A percentile compares a stretch with the other conserved stretches of the same genome.
These are phyloP conservation scores for Fabrea salina DNA, from an alignment of 169 alveolate genomes.

Conservation along the genomic window DNA sequence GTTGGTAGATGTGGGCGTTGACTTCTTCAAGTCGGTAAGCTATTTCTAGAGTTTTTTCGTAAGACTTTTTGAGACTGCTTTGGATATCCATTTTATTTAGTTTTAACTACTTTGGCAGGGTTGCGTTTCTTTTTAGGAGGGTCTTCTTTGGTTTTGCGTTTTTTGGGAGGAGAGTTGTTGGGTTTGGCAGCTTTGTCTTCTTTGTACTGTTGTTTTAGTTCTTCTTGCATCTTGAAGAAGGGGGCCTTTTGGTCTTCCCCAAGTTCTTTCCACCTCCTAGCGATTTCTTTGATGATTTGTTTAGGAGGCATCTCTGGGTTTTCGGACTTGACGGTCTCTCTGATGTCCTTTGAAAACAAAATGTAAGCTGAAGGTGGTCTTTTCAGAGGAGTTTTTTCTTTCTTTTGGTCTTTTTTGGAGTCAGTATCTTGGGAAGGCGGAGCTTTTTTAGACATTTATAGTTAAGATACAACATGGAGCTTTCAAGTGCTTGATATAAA, in stretches of 20 bases:
- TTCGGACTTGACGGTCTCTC: neutral
- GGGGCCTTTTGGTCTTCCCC: neutral
- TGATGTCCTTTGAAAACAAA: neutral
- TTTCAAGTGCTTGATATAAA: too few species aligned
- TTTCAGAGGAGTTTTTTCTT: too few species aligned
- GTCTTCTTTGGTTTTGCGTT: too few species aligned
- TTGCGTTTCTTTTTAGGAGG: too few species aligned
- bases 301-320: neutral
- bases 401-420: too few species aligned
- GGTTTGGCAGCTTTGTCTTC: neutral
- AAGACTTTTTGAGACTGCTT: neutral
- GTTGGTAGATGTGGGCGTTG: neutral
- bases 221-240: neutral
- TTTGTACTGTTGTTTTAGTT: neutral
- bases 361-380: neutral
- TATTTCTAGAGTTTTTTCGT: neutral
- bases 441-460: too few species aligned
- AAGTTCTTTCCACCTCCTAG: neutral
- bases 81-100: constrained; percentile 3
- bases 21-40: constrained; percentile 5
- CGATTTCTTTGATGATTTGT: neutral
- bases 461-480: too few species aligned
- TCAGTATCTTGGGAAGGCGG: too few species aligned
- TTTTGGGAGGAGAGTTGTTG: neutral
- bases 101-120: too few species aligned